Percentiles rank a stretch among this genome's conserved stretches.
These are phyloP conservation scores for Fusarium continuum DNA, from an alignment of 2,329 filamentous ascomycete genomes.

Conservation along the genomic window DNA sequence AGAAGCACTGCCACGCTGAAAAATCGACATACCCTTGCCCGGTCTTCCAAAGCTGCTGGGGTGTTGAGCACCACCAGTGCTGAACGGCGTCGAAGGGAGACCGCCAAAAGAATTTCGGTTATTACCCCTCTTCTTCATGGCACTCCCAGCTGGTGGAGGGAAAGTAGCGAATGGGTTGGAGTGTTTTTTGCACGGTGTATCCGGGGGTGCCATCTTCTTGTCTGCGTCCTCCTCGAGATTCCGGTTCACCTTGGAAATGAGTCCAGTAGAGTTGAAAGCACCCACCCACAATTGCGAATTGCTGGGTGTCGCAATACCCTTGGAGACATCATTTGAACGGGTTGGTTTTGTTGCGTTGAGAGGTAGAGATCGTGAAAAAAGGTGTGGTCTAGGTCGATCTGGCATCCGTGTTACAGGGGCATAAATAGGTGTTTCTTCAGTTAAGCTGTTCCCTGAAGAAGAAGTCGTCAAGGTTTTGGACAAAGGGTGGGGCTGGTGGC, in stretches of 20 bases:
- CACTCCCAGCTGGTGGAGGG: slow-evolving; percentile 67
- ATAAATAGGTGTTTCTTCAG: slow-evolving; percentile 68
- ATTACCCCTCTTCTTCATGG: slow-evolving; percentile 70
- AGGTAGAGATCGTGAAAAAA: slow-evolving; percentile 53
- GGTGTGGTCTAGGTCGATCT: slow-evolving; percentile 45
- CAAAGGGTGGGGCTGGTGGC: slow-evolving; percentile 77
- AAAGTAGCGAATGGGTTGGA: slow-evolving; percentile 73
- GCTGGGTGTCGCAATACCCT: slow-evolving; percentile 57
- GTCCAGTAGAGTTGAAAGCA: slow-evolving; percentile 91
- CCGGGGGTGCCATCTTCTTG: slow-evolving; percentile 78
- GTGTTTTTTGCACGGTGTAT: slow-evolving; percentile 95
- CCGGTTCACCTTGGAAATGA: slow-evolving; percentile 94
- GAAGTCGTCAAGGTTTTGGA: slow-evolving; percentile 89
- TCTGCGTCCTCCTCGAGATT: slow-evolving; percentile 73
- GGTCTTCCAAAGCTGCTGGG: slow-evolving; percentile 63
- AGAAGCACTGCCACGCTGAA: slow-evolving; percentile 63
- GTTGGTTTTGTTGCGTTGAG: slow-evolving; percentile 51
- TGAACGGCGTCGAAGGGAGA: slow-evolving; percentile 83
- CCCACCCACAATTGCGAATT: slow-evolving; percentile 70
- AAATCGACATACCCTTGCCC: slow-evolving; percentile 72
- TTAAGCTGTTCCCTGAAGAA: slow-evolving; percentile 80
- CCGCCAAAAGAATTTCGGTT: slow-evolving; percentile 74
- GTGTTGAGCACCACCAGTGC: slow-evolving; percentile 60
- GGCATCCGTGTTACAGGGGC: slow-evolving; percentile 43
- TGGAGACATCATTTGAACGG: slow-evolving; percentile 46